phyloP scores from a whole-genome alignment of 768 basidiomycete species.

The Collybiopsis luxurians region DNA sequence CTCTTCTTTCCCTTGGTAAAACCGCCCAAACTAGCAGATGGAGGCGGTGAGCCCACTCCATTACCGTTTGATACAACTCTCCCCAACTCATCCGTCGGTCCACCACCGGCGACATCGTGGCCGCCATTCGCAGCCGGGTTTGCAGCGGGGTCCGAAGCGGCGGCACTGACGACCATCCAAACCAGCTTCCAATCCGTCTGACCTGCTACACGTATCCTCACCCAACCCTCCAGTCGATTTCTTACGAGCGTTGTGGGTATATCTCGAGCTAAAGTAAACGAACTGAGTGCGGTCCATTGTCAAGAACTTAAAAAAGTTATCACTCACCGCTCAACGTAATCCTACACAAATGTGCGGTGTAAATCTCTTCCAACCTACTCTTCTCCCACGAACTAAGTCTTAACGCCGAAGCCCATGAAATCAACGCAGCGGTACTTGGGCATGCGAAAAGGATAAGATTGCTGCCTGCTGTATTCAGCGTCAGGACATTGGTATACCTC shows the following conservation, averaged over 20 bases:
- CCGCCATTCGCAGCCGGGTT: slow-evolving; percentile 8
- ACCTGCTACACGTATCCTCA: slow-evolving; percentile 88
- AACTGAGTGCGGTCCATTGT: not conserved
- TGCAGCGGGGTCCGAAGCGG: slow-evolving; percentile 19
- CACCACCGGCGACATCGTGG: too few species aligned
- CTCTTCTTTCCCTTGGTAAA: slow-evolving; percentile 42
- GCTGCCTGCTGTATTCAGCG: slow-evolving; percentile 90
- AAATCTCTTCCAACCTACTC: slow-evolving; percentile 92
- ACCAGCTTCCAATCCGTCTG: slow-evolving; percentile 95
- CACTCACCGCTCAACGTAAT: slow-evolving; percentile 54
- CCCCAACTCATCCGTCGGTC: slow-evolving; percentile 9
- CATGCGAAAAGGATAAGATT: slow-evolving; percentile 91
- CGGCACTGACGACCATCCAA: slow-evolving; percentile 74
- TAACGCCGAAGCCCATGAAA: slow-evolving; percentile 90
- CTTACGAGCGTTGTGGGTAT: slow-evolving; percentile 62
- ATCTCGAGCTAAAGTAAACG: slow-evolving; percentile 35
- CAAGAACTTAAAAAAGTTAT: not conserved
- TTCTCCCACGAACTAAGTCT: slow-evolving; percentile 95
- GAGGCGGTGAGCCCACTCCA: slow-evolving; percentile 17
- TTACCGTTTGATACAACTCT: slow-evolving; percentile 24
- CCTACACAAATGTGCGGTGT: slow-evolving; percentile 90
- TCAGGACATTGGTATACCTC: slow-evolving; percentile 76
- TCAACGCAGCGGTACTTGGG: slow-evolving; percentile 61
- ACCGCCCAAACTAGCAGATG: slow-evolving; percentile 7
- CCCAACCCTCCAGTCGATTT: slow-evolving; percentile 89